Conservation (phyloP, 148 eudicot genomes). For the Nepenthes gracilis region DNA sequence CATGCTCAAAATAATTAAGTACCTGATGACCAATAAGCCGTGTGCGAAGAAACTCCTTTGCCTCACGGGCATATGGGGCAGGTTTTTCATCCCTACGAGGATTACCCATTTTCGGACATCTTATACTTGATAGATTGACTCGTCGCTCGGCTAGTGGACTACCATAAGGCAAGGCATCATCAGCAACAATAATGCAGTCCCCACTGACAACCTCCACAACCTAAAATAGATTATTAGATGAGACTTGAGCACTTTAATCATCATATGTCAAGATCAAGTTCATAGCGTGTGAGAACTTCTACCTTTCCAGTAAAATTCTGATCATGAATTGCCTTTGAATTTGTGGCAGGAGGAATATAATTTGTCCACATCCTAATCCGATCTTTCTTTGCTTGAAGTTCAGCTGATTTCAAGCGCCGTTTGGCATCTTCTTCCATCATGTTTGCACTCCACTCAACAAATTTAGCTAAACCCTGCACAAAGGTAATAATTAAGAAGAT, state of each 20-base stretch:
- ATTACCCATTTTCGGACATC: conserved; percentile 74
- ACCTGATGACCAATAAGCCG: conserved; percentile 90
- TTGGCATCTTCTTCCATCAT: conserved; percentile 67
- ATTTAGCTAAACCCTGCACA: conserved; percentile 80
- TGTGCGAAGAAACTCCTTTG: conserved; percentile 78
- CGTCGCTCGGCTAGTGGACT: conserved; percentile 80
- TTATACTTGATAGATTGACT: conserved; percentile 90
- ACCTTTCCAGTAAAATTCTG: conserved; percentile 96
- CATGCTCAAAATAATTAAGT: background rate
- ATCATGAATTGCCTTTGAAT: conserved; percentile 86
- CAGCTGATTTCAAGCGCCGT: conserved; percentile 52
- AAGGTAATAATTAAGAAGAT: background rate
- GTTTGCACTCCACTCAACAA: conserved; percentile 92
- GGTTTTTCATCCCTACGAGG: conserved; percentile 61
- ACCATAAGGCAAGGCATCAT: conserved; percentile 85
- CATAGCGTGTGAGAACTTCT: conserved; percentile 1
- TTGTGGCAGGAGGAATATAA: conserved; percentile 69
- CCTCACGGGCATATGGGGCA: conserved; percentile 76
- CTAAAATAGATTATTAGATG: conserved; percentile 23
- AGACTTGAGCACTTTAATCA: background rate
- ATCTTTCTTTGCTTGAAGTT: conserved; percentile 80
- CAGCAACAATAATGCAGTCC: conserved; percentile 82
- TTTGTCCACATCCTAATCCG: conserved; percentile 72
- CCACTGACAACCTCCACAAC: conserved; percentile 92
- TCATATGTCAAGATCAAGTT: background rate